Base-by-base conservation (phyloP, 2,329 filamentous ascomycete genomes). In the Blastomyces gilchristii region DNA sequence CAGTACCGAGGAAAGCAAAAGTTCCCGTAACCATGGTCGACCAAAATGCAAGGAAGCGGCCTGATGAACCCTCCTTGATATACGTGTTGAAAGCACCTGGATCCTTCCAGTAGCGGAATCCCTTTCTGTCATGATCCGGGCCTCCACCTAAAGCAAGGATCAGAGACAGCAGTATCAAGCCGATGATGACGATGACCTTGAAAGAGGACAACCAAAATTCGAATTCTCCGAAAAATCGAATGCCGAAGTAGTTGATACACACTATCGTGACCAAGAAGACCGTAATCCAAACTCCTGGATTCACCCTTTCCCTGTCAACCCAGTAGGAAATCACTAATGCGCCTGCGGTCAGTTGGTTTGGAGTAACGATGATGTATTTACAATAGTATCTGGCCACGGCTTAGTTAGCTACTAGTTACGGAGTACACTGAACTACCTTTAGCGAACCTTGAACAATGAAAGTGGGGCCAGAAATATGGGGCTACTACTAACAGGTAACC, bases 281-380 rank as follows among this genome's bases (percentile, higher is more conserved):
- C 49, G 90, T 82, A 63, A 95, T 91, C 77, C 86, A 94, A 14
- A 93, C 88, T 60, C 88, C 90, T 0, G 89, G 86, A 70, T 93
- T 92, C 63, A 93, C 80, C 54, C 76, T 78, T 0, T 88, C 82
- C 37, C 83, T 77, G 0, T 80, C 73, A 12, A 90, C 77, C 90
- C 91, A 95, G 70, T 86, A 91, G 68, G 88, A 85, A 63, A 95
- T 88, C 63, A 93, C 88, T 47, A 95, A 76, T 5, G 89, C 84
- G n/a, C 83, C 85, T 37, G 90, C 90, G 0, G 90, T 94, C 49
- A 95, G 79, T 73, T 95, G 90, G 71, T 94, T 94, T 0, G 91
- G 90, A 0, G 89, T 91, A 59, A 89, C 83, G 70, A 95, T 92
- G 72, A 94, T 89, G 74, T 94, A 94, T 72, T 84, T 92, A 76